These are phyloP conservation scores for Volvox africanus DNA, from an alignment of 139 green algal genomes.

Conservation along the genomic window DNA sequence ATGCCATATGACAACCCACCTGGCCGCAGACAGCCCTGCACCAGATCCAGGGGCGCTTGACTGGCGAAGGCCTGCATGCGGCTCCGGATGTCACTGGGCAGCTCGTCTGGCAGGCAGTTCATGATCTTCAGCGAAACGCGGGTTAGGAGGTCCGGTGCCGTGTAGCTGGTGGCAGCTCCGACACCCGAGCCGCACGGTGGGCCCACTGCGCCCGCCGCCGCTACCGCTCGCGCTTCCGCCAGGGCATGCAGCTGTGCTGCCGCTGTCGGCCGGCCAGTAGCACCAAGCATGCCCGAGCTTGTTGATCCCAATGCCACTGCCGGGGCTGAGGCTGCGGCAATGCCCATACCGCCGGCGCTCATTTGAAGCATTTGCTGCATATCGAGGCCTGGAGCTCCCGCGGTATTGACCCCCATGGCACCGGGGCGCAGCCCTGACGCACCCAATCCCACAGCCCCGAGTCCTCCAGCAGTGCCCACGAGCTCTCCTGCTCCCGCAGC, in stretches of 20 bases:
- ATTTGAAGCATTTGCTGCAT: not conserved
- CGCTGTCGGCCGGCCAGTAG: not conserved
- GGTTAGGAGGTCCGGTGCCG: not conserved
- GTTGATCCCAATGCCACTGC: not conserved
- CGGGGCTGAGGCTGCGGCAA: not conserved
- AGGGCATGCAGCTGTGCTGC: constrained; percentile 39
- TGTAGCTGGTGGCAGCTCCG: not conserved
- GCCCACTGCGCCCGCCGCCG: not conserved
- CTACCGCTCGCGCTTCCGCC: not conserved
- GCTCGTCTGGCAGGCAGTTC: constrained; percentile 28
- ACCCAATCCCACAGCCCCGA: not conserved
- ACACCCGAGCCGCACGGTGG: not conserved
- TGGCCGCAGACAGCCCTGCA: constrained; percentile 45
- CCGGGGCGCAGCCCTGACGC: not conserved
- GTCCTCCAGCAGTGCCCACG: not conserved
- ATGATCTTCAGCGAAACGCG: constrained; percentile 40
- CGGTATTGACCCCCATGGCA: not conserved
- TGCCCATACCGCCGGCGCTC: not conserved
- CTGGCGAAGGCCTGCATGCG: constrained; percentile 20
- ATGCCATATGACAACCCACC: too few species aligned
- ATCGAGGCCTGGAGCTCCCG: not conserved
- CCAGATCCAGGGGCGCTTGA: constrained; percentile 22
- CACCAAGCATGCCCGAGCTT: not conserved
- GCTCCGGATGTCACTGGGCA: constrained; percentile 11
- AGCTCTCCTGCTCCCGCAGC: not conserved